Percentiles rank a stretch among this genome's conserved stretches.
These are phyloP conservation scores for Lobosporangium transversale DNA, from an alignment of 192 early-diverging fungal genomes.

Conservation along the genomic window DNA sequence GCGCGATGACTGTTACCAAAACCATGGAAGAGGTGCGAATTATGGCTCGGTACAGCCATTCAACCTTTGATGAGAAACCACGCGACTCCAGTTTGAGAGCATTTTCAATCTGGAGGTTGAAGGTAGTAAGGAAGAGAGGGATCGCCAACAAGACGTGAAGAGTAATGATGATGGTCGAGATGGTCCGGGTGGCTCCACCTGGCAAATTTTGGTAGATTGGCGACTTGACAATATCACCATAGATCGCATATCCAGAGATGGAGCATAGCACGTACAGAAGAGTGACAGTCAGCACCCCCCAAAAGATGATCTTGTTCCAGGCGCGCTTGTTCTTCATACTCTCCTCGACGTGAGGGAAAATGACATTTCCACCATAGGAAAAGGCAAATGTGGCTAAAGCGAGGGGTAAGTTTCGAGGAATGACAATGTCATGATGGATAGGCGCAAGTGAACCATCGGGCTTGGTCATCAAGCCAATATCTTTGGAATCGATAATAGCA, in stretches of 20 bases:
- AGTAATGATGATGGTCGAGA: conserved; percentile 72
- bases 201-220: conserved; percentile 75
- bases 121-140: conserved; percentile 72
- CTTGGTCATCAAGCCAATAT: conserved; percentile 36
- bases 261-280: conserved; percentile 71
- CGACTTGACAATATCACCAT: conserved; percentile 64
- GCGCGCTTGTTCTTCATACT: conserved; percentile 69
- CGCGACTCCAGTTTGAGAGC: conserved; percentile 58
- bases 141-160: conserved; percentile 73
- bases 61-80: conserved; percentile 42
- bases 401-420: conserved; percentile 66
- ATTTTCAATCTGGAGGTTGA: conserved; percentile 70
- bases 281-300: conserved; percentile 63
- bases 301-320: conserved; percentile 67
- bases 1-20: conserved; percentile 53
- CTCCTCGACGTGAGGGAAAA: conserved; percentile 78
- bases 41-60: conserved; percentile 58
- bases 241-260: conserved; percentile 69
- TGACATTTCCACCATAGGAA: conserved; percentile 76
- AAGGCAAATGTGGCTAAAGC: conserved; percentile 75
- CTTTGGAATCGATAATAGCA: conserved; percentile 57
- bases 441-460: conserved; percentile 9
- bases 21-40: conserved; percentile 61
- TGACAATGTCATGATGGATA: conserved; percentile 51
- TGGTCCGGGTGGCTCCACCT: conserved; percentile 56